Conservation (phyloP, 2,329 filamentous ascomycete genomes). For the Apiospora saccharicola region DNA sequence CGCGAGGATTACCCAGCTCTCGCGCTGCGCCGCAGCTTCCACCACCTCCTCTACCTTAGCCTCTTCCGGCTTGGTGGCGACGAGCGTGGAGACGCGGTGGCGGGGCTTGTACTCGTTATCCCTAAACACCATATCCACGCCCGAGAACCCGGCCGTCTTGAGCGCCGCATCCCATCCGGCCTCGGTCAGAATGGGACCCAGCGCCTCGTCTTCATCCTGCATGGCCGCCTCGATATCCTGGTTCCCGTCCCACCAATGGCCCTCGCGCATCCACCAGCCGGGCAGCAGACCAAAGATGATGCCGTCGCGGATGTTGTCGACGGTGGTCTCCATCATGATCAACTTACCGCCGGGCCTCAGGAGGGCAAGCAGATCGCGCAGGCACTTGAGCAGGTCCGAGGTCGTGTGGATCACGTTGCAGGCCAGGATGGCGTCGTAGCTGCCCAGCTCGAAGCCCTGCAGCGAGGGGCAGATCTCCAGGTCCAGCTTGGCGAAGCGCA, state of each 20-base stretch:
- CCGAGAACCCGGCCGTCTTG: constrained; percentile 7
- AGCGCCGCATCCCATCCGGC: constrained; percentile 10
- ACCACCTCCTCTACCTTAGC: neutral
- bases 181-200: constrained; percentile 20
- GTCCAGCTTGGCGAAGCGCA: constrained; percentile 23
- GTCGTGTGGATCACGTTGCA: constrained; percentile 16
- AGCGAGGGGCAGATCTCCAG: constrained; percentile 8
- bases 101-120: constrained; percentile 23
- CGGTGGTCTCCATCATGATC: constrained; percentile 22
- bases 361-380: neutral
- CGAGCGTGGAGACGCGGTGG: constrained; percentile 20
- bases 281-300: constrained; percentile 22
- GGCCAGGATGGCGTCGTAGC: constrained; percentile 21
- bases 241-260: constrained; percentile 23
- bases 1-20: constrained; percentile 4
- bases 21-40: neutral
- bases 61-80: neutral
- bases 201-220: neutral
- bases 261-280: constrained; percentile 24
- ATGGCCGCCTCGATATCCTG: constrained; percentile 8
- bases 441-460: constrained; percentile 13
- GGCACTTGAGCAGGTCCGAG: constrained; percentile 11
- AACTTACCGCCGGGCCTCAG: constrained; percentile 22
- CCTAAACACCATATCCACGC: constrained; percentile 22
- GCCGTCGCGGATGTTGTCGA: constrained; percentile 24